Conservation (phyloP, 2,329 filamentous ascomycete species). For the Fusarium nanum region DNA sequence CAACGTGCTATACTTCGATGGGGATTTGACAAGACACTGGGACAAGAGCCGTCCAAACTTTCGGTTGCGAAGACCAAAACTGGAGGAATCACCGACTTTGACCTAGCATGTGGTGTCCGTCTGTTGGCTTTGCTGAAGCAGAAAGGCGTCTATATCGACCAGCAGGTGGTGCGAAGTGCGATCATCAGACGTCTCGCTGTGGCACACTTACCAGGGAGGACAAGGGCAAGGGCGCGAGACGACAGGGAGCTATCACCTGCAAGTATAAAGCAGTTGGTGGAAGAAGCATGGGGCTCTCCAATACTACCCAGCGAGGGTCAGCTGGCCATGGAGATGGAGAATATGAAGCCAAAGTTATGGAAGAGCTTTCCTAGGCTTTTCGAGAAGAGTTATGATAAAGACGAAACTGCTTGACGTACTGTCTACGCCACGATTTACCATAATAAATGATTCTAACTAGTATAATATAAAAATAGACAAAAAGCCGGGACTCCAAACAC, state of each 20-base stretch:
- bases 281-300: constrained; percentile 52
- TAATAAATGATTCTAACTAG: constrained; percentile 33
- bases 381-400: constrained; percentile 44
- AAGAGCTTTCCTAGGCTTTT: constrained; percentile 47
- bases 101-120: constrained; percentile 53
- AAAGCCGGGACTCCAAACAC: constrained; percentile 47
- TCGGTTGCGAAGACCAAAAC: constrained; percentile 24
- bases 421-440: neutral
- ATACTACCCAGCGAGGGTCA: constrained; percentile 44
- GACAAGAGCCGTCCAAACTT: constrained; percentile 31
- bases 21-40: constrained; percentile 57
- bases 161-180: constrained; percentile 47
- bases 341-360: constrained; percentile 48
- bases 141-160: constrained; percentile 52
- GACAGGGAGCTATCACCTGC: constrained; percentile 47
- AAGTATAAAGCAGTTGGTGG: constrained; percentile 49
- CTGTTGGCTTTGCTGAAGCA: constrained; percentile 52
- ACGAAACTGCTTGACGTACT: constrained; percentile 6
- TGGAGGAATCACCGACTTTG: constrained; percentile 42
- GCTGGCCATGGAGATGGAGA: constrained; percentile 46
- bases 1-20: constrained; percentile 58
- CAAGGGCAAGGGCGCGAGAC: constrained; percentile 48
- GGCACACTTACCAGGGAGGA: constrained; percentile 45
- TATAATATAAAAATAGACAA: constrained; percentile 35
- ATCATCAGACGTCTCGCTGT: constrained; percentile 49